Base-by-base conservation (phyloP, 2,329 filamentous ascomycete genomes). In the Emericellopsis atlantica region DNA sequence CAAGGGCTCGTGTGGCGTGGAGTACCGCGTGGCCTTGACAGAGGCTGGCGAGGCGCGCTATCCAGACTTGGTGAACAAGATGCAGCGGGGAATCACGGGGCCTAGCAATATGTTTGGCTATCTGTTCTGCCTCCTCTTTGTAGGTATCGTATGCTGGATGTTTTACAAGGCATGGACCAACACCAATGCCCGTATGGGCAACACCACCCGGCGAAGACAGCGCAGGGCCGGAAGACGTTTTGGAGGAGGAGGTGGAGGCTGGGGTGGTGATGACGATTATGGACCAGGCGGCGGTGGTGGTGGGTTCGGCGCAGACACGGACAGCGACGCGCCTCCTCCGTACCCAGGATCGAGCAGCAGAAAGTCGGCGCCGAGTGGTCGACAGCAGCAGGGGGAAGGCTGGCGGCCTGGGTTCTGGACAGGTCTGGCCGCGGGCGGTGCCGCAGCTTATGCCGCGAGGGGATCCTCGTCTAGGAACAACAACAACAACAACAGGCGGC, bases 1-100 rank as follows among this genome's bases (percentile, higher is more conserved):
- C 41, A 88, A 84, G 53, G 92, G 92, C 18, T 92, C 84, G 58
- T 96, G 90, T 61, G 92, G 84, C 12, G 89, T 95, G 21, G 86
- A 95, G 62, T 96, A 96, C 60, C 72, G 81, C 12, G 62, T 96
- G 6, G 59, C 83, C 1, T 66, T 96, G 40, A 96, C 89, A 1
- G 77, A 81, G 10, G 67, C 72, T 45, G 92, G 92, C 4, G 79
- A 89, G 61, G 61, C 72, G 50, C 76, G 70, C 49, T 89, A 82
- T 56, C 84, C 82, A 1, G 56, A 72, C 32, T 53, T 76, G 5
- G 32, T 15, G 5, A 12, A 9, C 21, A 15, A 10, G 36, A 15
- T 10, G 12, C n/a, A 21, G 18, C 32, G 9, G 9, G 9, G 8
- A 35, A 8, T 14, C 32, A 9, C 9, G 9, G 32, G n/a, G 12